Evolutionary conservation across 2,329 filamentous ascomycete species (phyloP).

Genomic region (Phyllosticta capitalensis): DNA sequence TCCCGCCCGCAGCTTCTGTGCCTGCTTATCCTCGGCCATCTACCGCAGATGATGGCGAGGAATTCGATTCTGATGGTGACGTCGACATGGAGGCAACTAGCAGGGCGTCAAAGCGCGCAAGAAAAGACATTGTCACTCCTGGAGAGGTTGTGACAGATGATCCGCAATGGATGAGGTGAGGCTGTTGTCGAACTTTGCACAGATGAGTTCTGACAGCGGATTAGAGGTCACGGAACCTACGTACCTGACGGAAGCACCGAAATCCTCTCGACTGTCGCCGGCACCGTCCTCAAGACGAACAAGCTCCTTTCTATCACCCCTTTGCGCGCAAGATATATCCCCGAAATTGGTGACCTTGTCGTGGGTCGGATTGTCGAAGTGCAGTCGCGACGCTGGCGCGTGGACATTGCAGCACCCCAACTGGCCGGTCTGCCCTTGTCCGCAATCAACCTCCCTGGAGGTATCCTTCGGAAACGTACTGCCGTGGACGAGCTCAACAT

Average conservation of each 20-base stretch:
- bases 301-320: slow-evolving; percentile 89
- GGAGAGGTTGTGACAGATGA: slow-evolving; percentile 83
- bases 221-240: slow-evolving; percentile 86
- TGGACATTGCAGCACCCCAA: slow-evolving; percentile 82
- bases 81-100: slow-evolving; percentile 38
- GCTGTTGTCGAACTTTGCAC: slow-evolving; percentile 12
- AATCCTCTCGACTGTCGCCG: slow-evolving; percentile 85
- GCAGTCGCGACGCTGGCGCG: slow-evolving; percentile 87
- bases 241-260: slow-evolving; percentile 51
- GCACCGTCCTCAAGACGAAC: slow-evolving; percentile 86
- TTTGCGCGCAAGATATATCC: slow-evolving; percentile 83
- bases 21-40: slow-evolving; percentile 17
- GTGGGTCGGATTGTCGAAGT: slow-evolving; percentile 91
- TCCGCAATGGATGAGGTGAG: slow-evolving; percentile 76
- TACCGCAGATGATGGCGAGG: slow-evolving; percentile 24
- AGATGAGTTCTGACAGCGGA: neutral
- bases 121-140: slow-evolving; percentile 64
- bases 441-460: slow-evolving; percentile 89
- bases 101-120: slow-evolving; percentile 30
- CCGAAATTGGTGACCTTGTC: slow-evolving; percentile 92
- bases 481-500: slow-evolving; percentile 97
- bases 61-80: slow-evolving; percentile 39
- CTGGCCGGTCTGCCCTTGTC: slow-evolving; percentile 77
- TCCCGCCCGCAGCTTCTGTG: slow-evolving; percentile 39
- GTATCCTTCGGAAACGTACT: slow-evolving; percentile 81